These are phyloP conservation scores for Quaeritorhiza haematococci DNA, from an alignment of 371 early-diverging fungal species.

Conservation along the genomic window DNA sequence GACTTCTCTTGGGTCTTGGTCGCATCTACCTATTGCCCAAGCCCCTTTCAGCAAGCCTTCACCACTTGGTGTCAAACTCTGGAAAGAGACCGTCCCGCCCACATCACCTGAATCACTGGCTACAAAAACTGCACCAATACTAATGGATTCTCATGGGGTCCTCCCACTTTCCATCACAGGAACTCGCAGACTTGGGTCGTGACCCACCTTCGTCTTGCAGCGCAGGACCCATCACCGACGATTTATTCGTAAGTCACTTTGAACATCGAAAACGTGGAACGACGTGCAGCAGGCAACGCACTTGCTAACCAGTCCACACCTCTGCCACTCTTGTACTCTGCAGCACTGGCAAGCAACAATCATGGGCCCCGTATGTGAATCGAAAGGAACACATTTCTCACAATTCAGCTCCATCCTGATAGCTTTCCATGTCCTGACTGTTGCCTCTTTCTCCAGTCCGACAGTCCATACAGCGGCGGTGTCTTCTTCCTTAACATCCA, in stretches of 20 bases:
- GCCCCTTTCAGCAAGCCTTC: no score
- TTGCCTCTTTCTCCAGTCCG: slow-evolving; percentile 21
- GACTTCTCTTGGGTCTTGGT: no score
- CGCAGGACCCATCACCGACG: slow-evolving; percentile 89
- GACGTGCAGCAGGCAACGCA: not conserved
- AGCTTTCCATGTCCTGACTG: not conserved
- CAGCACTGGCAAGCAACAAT: slow-evolving; percentile 94
- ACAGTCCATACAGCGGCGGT: slow-evolving; percentile 66
- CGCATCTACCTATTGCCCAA: no score
- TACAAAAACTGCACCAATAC: no score
- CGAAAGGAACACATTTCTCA: not conserved
- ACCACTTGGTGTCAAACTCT: no score
- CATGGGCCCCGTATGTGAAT: slow-evolving; percentile 84
- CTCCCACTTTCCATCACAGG: no score
- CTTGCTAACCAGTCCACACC: not conserved
- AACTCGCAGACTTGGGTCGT: slow-evolving; percentile 89
- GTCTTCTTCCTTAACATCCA: slow-evolving; percentile 97
- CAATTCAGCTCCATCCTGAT: slow-evolving; percentile 4
- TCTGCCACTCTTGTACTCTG: slow-evolving; percentile 34
- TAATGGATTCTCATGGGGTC: no score
- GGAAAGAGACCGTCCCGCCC: no score
- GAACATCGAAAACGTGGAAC: not conserved
- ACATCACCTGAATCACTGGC: no score
- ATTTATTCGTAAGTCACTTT: slow-evolving; percentile 54
- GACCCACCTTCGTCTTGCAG: slow-evolving; percentile 94